Percentiles rank a stretch among this genome's conserved stretches.
These are phyloP conservation scores for Kluyveromyces aestuarii DNA, from an alignment of 805 yeast genomes.

Conservation along the genomic window DNA sequence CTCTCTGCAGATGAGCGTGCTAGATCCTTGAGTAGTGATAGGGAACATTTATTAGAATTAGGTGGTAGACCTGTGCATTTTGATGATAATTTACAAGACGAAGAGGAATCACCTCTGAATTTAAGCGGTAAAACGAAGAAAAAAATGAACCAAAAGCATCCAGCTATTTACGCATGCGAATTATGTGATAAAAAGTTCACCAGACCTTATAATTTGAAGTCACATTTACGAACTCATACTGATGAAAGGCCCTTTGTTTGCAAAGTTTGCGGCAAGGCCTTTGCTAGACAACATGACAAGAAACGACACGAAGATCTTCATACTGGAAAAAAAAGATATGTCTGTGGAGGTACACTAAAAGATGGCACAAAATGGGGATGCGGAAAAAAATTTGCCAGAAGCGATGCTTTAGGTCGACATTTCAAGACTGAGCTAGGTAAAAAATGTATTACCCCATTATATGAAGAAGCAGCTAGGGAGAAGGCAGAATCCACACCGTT, in stretches of 20 bases:
- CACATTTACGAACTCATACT: constrained; percentile 86
- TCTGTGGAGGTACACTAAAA: constrained; percentile 56
- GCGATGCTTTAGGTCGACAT: constrained; percentile 73
- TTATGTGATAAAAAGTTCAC: constrained; percentile 83
- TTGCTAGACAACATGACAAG: constrained; percentile 71
- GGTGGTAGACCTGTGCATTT: constrained; percentile 13
- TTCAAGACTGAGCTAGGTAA: constrained; percentile 74
- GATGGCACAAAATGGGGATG: constrained; percentile 69
- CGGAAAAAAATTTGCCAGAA: constrained; percentile 68
- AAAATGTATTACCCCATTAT: constrained; percentile 56
- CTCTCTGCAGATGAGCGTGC: constrained; percentile 23
- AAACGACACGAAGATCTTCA: constrained; percentile 72
- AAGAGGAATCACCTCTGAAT: constrained; percentile 14
- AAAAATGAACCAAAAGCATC: constrained; percentile 16
- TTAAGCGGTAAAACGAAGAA: constrained; percentile 10
- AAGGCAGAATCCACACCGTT: constrained; percentile 3
- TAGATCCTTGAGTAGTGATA: constrained; percentile 23
- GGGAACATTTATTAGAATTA: constrained; percentile 23
- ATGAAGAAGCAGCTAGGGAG: constrained; percentile 44
- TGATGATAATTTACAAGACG: constrained; percentile 5
- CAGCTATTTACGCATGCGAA: constrained; percentile 48
- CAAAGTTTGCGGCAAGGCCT: constrained; percentile 67
- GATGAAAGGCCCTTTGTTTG: constrained; percentile 75
- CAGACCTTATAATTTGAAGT: constrained; percentile 84
- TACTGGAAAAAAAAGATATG: constrained; percentile 64